A percentile compares a stretch with the other conserved stretches of the same genome.
These are phyloP conservation scores for Papiliotrema nemorosa DNA, from an alignment of 1,284 basidiomycete genomes.

Conservation along the genomic window DNA sequence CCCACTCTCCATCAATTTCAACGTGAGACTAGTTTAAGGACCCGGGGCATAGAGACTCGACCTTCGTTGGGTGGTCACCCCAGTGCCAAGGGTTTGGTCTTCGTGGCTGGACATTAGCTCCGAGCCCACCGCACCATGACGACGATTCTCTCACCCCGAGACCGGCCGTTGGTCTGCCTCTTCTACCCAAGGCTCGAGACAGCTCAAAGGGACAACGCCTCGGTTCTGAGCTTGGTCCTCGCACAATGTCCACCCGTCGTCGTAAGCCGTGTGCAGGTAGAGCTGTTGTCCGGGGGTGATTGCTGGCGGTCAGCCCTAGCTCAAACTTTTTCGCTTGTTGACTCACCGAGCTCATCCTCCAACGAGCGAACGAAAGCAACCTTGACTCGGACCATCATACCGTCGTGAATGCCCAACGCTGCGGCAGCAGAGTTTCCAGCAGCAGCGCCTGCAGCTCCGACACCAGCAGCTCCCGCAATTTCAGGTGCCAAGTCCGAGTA, in stretches of 20 bases:
- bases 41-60: slow-evolving; percentile 2
- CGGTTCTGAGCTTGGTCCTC: slow-evolving; percentile 41
- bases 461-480: slow-evolving; percentile 11
- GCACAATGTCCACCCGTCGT: slow-evolving; percentile 49
- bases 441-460: slow-evolving; percentile 14
- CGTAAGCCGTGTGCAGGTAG: slow-evolving; percentile 46
- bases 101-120: neutral
- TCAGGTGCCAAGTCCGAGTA: slow-evolving; percentile 3
- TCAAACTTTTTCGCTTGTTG: neutral
- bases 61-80: neutral
- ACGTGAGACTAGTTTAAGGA: too few species aligned
- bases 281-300: slow-evolving; percentile 48
- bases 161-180: neutral
- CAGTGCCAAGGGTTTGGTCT: neutral
- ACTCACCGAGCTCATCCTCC: slow-evolving; percentile 48
- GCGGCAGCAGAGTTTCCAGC: slow-evolving; percentile 6
- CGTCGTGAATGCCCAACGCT: slow-evolving; percentile 29
- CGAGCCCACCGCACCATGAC: neutral
- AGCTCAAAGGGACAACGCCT: slow-evolving; percentile 47
- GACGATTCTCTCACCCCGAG: neutral
- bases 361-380: slow-evolving; percentile 46
- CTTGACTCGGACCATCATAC: slow-evolving; percentile 43
- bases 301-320: slow-evolving; percentile 20
- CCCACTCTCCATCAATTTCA: too few species aligned
- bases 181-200: slow-evolving; percentile 39